phyloP scores from a whole-genome alignment of 805 yeast species.

The Candida nanaspora region DNA sequence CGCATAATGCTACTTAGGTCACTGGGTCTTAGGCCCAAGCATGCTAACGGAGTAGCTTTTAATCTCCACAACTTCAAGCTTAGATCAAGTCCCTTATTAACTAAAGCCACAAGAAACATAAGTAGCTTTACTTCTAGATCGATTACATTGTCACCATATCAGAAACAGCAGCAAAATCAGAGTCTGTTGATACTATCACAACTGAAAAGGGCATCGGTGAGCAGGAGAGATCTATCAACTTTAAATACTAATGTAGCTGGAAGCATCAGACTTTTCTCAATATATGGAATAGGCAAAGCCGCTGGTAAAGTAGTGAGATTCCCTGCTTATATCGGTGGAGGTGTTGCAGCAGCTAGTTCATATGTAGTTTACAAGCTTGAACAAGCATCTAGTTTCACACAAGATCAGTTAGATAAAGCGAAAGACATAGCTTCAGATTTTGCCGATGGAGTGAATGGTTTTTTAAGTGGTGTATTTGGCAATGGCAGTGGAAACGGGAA shows the following conservation, averaged over 20 bases:
- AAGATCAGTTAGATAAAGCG: slow-evolving; percentile 54
- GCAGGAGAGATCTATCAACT: not conserved
- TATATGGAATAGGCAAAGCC: slow-evolving; percentile 42
- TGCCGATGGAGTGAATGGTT: slow-evolving; percentile 34
- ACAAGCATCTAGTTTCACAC: slow-evolving; percentile 69
- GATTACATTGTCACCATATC: not conserved
- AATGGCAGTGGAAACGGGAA: slow-evolving; percentile 21
- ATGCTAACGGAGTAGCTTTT: too few species aligned
- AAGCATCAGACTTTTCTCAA: slow-evolving; percentile 18
- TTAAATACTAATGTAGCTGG: not conserved
- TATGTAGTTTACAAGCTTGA: slow-evolving; percentile 89
- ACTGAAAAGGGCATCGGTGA: not conserved
- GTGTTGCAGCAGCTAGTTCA: slow-evolving; percentile 90
- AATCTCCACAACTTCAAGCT: too few species aligned
- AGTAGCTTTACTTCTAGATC: not conserved
- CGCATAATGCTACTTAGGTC: too few species aligned
- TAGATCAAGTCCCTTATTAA: too few species aligned
- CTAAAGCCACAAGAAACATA: too few species aligned
- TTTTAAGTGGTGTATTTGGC: slow-evolving; percentile 20
- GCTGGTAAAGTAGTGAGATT: slow-evolving; percentile 47
- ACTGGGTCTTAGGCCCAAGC: too few species aligned
- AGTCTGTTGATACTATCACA: not conserved
- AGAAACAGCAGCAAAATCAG: not conserved
- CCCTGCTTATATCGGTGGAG: slow-evolving; percentile 85
- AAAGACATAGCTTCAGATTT: slow-evolving; percentile 56